Evolutionary conservation across 2,329 filamentous ascomycete species (phyloP), one percentile per base, ranked within the genome.

Genomic region (Dothideomycetes sp.): DNA sequence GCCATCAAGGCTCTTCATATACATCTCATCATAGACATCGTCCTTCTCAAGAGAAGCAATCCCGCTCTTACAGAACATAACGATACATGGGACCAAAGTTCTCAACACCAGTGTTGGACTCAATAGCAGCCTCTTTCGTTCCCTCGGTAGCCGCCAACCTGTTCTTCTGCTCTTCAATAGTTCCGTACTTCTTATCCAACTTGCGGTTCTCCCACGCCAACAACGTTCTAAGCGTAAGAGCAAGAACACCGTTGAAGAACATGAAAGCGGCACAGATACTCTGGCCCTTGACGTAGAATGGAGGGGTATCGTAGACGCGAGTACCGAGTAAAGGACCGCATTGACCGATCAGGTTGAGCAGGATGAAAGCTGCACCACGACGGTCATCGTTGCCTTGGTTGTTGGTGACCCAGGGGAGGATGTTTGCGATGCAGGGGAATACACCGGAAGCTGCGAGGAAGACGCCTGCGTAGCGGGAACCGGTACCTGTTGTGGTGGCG

Each of bases 331-430:
- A 61, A 2, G 85, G 85, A 0, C 85, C 85, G 48, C 79, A 81
- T 63, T 93, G 85, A 1, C 85, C 88, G 10, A 94, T 71, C 22
- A 86, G 54, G 60, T 94, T 88, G 13, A 49, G 34, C 4, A 49
- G 30, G 11, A 49, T 41, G 11, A 49, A 43, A 12, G 45, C 47
- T 5, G 47, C 36, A 18, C 47, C 47, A 19, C 47, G 39, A 8
- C 47, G 39, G 15, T 46, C 47, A 24, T 49, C 47, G 30, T 40
- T 44, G 15, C 49, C 53, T 33, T 55, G 53, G 38, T 53, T 55
- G 25, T 54, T 53, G 3, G 48, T 46, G 3, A 51, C 46, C 49
- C 49, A 49, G 4, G 49, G 48, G 5, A 51, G 36, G 23, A 52
- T 49, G 22, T 49, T 50, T 4, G 44, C 44, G 9, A 55, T 53